Conservation (phyloP, 495 filamentous ascomycete genomes). For the Xylaria telfairii region DNA sequence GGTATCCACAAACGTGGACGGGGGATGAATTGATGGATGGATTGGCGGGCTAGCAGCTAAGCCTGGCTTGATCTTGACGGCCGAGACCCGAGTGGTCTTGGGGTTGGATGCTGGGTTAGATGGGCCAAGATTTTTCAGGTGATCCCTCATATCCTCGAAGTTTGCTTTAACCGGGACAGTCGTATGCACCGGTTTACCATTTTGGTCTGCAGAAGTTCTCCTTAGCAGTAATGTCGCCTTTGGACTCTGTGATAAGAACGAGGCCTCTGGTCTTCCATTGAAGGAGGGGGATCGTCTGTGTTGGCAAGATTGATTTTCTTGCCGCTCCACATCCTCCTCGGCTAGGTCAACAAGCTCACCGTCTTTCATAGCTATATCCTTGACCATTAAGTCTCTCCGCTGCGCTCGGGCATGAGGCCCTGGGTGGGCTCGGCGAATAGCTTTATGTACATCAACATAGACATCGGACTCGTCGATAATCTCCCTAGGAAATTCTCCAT, state of each 20-base stretch:
- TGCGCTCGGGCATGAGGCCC: slow-evolving; percentile 56
- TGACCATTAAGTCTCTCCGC: slow-evolving; percentile 64
- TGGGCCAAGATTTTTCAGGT: slow-evolving; percentile 89
- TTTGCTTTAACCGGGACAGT: slow-evolving; percentile 57
- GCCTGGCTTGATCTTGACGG: slow-evolving; percentile 88
- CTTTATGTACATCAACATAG: slow-evolving; percentile 95
- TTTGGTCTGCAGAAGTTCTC: slow-evolving; percentile 58
- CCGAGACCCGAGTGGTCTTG: slow-evolving; percentile 79
- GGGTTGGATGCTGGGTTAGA: slow-evolving; percentile 89
- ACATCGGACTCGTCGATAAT: slow-evolving; percentile 89
- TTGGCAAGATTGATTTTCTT: slow-evolving; percentile 1
- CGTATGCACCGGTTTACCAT: slow-evolving; percentile 46
- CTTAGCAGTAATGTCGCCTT: slow-evolving; percentile 61
- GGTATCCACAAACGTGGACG: slow-evolving; percentile 28
- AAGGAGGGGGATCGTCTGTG: slow-evolving; percentile 26
- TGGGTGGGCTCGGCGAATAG: slow-evolving; percentile 72
- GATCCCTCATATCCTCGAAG: slow-evolving; percentile 73
- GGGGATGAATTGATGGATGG: slow-evolving; percentile 31
- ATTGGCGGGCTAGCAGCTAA: slow-evolving; percentile 16
- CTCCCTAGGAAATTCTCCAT: slow-evolving; percentile 57
- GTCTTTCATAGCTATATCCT: slow-evolving; percentile 40
- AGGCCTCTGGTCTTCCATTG: slow-evolving; percentile 37
- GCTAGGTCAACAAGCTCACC: slow-evolving; percentile 35
- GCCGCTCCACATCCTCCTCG: slow-evolving; percentile 23
- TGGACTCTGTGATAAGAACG: slow-evolving; percentile 43